Conservation (phyloP, 129 eudicot species). For the Centaurea solstitialis region DNA sequence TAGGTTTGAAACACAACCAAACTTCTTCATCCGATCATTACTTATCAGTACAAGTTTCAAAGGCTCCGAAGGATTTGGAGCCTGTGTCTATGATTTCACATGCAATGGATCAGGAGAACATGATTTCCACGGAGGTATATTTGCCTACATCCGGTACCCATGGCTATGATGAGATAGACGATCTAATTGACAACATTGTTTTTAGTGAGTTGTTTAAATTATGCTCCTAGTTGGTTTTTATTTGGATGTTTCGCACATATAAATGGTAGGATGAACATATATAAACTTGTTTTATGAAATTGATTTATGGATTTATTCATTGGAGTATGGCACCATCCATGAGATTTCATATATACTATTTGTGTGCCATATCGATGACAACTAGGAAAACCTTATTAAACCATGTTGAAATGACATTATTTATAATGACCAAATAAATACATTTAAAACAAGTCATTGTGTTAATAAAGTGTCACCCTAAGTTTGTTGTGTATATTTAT, state of each 20-base stretch:
- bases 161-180: constrained; percentile 21
- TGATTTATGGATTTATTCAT: neutral
- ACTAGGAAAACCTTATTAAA: neutral
- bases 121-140: constrained; percentile 32
- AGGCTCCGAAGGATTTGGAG: neutral
- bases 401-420: neutral
- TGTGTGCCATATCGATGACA: neutral
- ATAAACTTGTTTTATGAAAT: neutral
- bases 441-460: no score
- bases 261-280: neutral
- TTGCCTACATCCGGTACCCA: constrained; percentile 39
- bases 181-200: constrained; percentile 8
- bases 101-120: constrained; percentile 24
- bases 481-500: no score
- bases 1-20: neutral
- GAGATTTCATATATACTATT: neutral
- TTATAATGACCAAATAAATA: no score
- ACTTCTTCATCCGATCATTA: neutral
- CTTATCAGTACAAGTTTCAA: constrained; percentile 1
- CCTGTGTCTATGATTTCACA: constrained; percentile 24
- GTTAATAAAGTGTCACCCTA: no score
- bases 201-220: constrained; percentile 20
- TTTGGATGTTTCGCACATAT: neutral
- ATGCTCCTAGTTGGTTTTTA: neutral
- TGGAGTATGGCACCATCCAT: neutral